These are phyloP conservation scores for Populus tremula DNA, from an alignment of 345 rosid genomes.

Conservation along the genomic window DNA sequence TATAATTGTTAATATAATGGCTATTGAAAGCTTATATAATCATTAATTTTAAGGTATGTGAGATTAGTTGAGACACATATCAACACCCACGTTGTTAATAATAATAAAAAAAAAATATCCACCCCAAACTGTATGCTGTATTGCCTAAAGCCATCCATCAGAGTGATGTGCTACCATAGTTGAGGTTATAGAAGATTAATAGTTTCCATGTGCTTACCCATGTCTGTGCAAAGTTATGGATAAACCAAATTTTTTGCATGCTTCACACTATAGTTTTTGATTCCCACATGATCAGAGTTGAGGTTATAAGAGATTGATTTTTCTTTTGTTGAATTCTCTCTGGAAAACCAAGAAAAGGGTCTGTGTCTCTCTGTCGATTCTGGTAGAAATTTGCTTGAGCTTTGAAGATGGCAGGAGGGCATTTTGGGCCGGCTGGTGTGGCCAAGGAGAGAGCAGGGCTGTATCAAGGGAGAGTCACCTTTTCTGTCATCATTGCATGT, in stretches of 20 bases:
- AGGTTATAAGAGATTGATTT: neutral
- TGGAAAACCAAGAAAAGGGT: neutral
- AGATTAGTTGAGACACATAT: no score
- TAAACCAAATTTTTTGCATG: neutral
- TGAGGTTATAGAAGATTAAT: no score
- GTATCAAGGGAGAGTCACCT: constrained; percentile 74
- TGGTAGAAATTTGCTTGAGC: neutral
- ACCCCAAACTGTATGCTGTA: neutral
- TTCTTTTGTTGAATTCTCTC: neutral
- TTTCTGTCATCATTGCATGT: constrained; percentile 64
- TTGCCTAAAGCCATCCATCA: no score
- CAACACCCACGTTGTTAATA: no score
- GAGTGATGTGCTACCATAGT: no score
- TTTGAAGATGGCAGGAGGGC: constrained; percentile 75
- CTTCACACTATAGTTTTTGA: neutral
- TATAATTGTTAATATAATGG: no score
- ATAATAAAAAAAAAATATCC: no score
- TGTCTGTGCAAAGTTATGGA: neutral
- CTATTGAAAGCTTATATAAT: no score
- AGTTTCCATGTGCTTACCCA: neutral
- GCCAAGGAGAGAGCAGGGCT: constrained; percentile 78
- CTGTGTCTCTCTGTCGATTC: neutral
- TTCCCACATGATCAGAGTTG: neutral
- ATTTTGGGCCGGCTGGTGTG: constrained; percentile 68
- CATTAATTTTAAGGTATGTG: fast-evolving